Evolutionary conservation across 148 eudicot species (phyloP), one percentile per base, ranked within the genome.

Genomic region (Vaccinium vitisidaea): DNA sequence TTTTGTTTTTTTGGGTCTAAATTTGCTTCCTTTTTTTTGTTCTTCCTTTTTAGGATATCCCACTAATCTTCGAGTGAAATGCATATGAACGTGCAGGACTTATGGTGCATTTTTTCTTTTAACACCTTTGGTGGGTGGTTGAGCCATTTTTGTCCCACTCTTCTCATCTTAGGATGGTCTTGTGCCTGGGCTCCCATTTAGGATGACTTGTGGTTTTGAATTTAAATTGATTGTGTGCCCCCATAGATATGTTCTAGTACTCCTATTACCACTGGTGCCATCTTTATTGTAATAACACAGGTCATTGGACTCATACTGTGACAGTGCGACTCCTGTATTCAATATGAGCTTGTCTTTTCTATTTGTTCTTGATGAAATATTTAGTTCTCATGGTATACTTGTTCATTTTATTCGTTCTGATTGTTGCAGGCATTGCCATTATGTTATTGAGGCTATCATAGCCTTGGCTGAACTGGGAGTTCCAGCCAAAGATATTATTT

Each of bases 391-490:
- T 54, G 30, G 8, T 12, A 49, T 84, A 77, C 77, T 81, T 13
- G 15, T 84, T 79, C 23, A 76, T 18, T 80, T 2, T 69, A 69
- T 32, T 70, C 79, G 59, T n/a, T 48, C 74, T 67, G 63, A 52
- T 80, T 84, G 75, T 86, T 59, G 83, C 91, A 96, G 99, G 85
- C 90, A 92, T 81, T 96, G 94, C 78, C 98, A 98, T 65, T 96
- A 90, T 82, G 85, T 92, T 59, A 85, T 96, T 84, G 99, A 96
- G 90, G 99, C 98, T 80, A 90, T 96, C 87, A 87, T 87, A 80
- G 95, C 99, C 50, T 91, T 96, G 90, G 97, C 99, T 85, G 98
- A 96, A 83, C 89, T 96, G 80, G 97, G 98, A 82, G 90, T 91
- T 86, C 85, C 92, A 63, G 92, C 95, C 19, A 96, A 94, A 89